Evolutionary conservation across 1,284 basidiomycete species (phyloP), one percentile per base, ranked within the genome.

Genomic region (Amylostereum chailletii): DNA sequence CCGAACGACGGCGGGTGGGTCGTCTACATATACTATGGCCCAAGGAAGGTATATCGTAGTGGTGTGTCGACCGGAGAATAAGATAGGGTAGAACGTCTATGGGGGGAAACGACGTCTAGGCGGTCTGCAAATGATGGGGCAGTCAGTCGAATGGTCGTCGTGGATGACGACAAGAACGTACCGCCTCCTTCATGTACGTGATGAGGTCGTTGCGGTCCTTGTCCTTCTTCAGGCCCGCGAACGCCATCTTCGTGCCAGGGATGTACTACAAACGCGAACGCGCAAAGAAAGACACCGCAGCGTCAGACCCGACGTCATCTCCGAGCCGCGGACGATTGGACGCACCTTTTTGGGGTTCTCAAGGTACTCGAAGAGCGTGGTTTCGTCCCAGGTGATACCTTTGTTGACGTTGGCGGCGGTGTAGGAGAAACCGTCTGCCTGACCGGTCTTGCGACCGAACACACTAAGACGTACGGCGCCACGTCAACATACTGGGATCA

Each of bases 351-450:
- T 97, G 55, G 94, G 94, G 80, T 97, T 93, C 74, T 90, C 86
- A 53, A 94, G 83, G 71, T 94, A 94, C 55, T 94, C 91, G 63
- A 93, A 95, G 33, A 95, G 76, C n/a, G 90, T 93, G n/a, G 81
- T 48, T 69, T 90, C 85, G 36, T 75, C 68, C 88, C 96, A 99
- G 42, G 71, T 75, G 56, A 99, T 77, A 52, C 86, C 94, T 79
- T 96, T 97, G 80, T 91, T 96, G 56, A 95, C 75, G 75, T 99
- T 99, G 64, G 95, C 95, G 53, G 90, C 83, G 49, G 94, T 95
- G 78, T 96, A 98, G 9, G 85, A 85, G 83, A 78, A 99, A 53
- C 86, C 87, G 33, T 87, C 82, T 41, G 76, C 90, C 62, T 90
- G 83, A 53, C 96, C 95, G 41, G 90, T 86, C 71, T 94, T 86